Conservation (phyloP, 2,329 filamentous ascomycete species). For the Colletotrichum navitas region DNA sequence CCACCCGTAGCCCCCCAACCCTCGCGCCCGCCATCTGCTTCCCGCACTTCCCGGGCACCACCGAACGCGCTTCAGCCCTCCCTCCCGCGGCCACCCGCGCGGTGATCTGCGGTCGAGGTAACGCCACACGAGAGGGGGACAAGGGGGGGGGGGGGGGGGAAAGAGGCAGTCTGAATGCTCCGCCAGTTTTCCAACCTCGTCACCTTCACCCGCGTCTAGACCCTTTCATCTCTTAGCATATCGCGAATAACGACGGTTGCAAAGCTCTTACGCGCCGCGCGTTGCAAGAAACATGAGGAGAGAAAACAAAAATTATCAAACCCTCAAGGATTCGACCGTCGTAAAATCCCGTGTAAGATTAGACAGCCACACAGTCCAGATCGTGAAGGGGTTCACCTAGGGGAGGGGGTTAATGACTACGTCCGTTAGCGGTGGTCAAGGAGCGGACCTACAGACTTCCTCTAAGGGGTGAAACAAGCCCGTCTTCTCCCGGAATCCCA, state of each 20-base stretch:
- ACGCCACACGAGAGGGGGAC: slow-evolving; percentile 5
- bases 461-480: slow-evolving; percentile 27
- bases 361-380: background rate
- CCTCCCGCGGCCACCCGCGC: slow-evolving; percentile 25
- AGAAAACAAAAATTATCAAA: background rate
- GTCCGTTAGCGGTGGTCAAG: background rate
- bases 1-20: background rate
- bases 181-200: background rate
- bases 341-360: slow-evolving; percentile 7
- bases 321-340: background rate
- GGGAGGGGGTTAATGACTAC: background rate
- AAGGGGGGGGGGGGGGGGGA: no score
- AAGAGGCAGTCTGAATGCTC: background rate
- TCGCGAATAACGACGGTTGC: background rate
- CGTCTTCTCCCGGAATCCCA: slow-evolving; percentile 30
- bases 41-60: slow-evolving; percentile 12
- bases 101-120: slow-evolving; percentile 14
- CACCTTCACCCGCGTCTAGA: background rate
- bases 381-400: background rate
- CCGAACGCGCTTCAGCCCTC: slow-evolving; percentile 27
- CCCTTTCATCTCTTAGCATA: background rate
- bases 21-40: slow-evolving; percentile 13
- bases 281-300: no score
- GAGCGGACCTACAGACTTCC: slow-evolving; percentile 6
- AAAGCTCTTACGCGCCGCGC: background rate